Conservation (phyloP, 2,329 filamentous ascomycete genomes). For the Botrytis paeoniae region DNA sequence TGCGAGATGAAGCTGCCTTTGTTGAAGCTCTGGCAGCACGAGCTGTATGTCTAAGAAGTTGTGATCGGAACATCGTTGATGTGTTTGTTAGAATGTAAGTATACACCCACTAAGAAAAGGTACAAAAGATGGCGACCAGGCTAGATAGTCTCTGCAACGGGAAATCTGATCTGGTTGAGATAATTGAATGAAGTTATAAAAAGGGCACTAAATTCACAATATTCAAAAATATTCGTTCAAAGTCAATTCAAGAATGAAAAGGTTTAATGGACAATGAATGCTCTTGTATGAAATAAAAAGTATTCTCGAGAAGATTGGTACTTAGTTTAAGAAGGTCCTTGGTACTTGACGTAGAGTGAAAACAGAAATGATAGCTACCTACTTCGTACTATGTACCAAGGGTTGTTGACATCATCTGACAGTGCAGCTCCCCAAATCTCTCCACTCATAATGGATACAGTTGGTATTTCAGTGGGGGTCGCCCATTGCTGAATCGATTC, state of each 20-base stretch:
- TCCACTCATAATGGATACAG: slow-evolving; percentile 8
- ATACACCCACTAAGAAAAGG: neutral
- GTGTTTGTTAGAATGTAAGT: neutral
- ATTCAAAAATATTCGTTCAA: neutral
- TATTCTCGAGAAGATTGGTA: neutral
- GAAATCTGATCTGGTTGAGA: neutral
- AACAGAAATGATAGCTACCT: slow-evolving; percentile 7
- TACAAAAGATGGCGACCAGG: neutral
- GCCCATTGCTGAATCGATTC: neutral
- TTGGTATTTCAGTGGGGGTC: slow-evolving; percentile 9
- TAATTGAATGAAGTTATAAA: neutral
- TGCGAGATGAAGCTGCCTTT: slow-evolving; percentile 23
- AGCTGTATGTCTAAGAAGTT: slow-evolving; percentile 33
- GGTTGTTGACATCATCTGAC: slow-evolving; percentile 20
- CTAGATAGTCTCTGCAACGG: neutral
- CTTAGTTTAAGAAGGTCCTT: slow-evolving; percentile 1
- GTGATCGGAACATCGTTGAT: slow-evolving; percentile 35
- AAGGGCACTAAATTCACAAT: neutral
- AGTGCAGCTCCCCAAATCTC: slow-evolving; percentile 8
- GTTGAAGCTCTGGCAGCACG: slow-evolving; percentile 29
- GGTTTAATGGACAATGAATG: too few relatives aligned
- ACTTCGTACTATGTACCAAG: neutral
- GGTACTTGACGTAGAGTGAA: neutral
- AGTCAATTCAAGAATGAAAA: neutral
- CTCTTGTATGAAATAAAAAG: neutral